Evolutionary conservation across 768 basidiomycete species (phyloP).

Genomic region (Phanerochaete sordida): DNA sequence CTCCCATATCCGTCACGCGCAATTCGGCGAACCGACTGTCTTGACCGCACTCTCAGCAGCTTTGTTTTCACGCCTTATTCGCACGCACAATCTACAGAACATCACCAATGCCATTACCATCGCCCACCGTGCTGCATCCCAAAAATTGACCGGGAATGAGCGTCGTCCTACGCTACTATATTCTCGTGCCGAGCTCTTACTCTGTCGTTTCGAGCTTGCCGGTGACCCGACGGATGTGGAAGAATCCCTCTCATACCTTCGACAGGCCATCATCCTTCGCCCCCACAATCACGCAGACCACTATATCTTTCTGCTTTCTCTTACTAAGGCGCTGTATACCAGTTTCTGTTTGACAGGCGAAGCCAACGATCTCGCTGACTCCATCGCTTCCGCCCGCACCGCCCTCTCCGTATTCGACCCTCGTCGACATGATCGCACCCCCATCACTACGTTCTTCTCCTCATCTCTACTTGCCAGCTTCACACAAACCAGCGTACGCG

Average conservation of each 20-base stretch:
- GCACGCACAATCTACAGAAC: no score
- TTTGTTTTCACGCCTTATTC: no score
- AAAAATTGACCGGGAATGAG: no score
- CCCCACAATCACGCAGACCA: neutral
- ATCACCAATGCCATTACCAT: no score
- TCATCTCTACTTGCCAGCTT: neutral
- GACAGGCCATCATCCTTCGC: neutral
- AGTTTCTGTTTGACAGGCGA: neutral
- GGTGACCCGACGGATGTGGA: neutral
- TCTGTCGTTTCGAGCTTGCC: neutral
- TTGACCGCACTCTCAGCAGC: no score
- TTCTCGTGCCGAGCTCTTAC: neutral
- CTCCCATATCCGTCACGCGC: no score
- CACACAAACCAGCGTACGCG: neutral
- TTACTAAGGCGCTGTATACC: neutral
- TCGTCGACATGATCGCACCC: neutral
- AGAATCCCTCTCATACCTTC: neutral
- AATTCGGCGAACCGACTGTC: no score
- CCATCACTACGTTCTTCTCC: neutral
- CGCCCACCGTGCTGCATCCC: no score
- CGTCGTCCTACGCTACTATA: neutral
- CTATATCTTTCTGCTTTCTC: neutral
- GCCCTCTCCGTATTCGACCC: neutral
- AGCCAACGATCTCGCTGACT: neutral
- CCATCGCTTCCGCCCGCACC: neutral